phyloP scores from a whole-genome alignment of 2,329 filamentous ascomycete genomes.

The Colletotrichum agaves region DNA sequence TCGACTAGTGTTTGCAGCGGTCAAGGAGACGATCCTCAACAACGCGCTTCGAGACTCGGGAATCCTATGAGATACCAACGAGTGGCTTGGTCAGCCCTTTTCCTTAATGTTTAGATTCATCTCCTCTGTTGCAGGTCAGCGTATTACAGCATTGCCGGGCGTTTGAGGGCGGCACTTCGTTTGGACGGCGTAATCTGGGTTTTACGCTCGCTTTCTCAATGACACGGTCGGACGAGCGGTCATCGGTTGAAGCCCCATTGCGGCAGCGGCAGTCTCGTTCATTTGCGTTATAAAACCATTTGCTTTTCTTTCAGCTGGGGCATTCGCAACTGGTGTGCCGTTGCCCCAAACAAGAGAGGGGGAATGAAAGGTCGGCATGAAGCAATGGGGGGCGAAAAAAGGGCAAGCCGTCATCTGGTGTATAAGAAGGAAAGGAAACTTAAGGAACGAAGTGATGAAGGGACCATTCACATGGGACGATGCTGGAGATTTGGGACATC shows the following conservation, averaged over 20 bases:
- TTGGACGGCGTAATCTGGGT: slow-evolving; percentile 39
- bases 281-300: slow-evolving; percentile 22
- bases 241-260: slow-evolving; percentile 9
- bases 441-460: slow-evolving; percentile 33
- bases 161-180: slow-evolving; percentile 39
- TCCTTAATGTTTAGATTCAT: slow-evolving; percentile 35
- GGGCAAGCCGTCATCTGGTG: slow-evolving; percentile 23
- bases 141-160: slow-evolving; percentile 40
- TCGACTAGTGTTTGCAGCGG: slow-evolving; percentile 94
- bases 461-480: slow-evolving; percentile 23
- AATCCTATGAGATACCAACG: slow-evolving; percentile 73
- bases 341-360: slow-evolving; percentile 19
- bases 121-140: slow-evolving; percentile 39
- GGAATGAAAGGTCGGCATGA: neutral
- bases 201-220: slow-evolving; percentile 33
- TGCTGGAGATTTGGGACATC: neutral
- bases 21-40: slow-evolving; percentile 98
- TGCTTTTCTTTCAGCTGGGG: slow-evolving; percentile 2
- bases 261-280: slow-evolving; percentile 12
- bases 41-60: slow-evolving; percentile 98
- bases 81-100: neutral
- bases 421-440: slow-evolving; percentile 22
- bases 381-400: neutral
- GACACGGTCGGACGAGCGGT: slow-evolving; percentile 25
- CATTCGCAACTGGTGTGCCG: slow-evolving; percentile 26